Evolutionary conservation across 495 filamentous ascomycete genomes (phyloP).

Genomic region (Chaetomium fimeti): DNA sequence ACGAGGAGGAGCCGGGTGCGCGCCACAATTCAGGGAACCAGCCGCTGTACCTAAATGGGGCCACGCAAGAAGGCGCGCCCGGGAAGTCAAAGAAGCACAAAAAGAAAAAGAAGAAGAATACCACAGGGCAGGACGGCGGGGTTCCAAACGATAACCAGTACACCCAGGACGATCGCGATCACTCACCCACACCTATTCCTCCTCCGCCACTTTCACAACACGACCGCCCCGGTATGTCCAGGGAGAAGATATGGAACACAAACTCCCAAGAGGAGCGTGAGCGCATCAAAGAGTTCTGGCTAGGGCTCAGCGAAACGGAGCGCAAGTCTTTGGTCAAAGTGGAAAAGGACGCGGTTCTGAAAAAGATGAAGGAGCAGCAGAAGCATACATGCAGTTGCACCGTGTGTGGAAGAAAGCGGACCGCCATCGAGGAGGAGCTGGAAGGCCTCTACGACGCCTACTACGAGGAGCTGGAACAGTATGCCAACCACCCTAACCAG

Average conservation of each 20-base stretch:
- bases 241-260: conserved; percentile 96
- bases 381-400: conserved; percentile 99
- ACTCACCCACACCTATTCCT: conserved; percentile 15
- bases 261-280: conserved; percentile 89
- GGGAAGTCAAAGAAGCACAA: conserved; percentile 58
- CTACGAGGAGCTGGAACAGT: conserved; percentile 96
- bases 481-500: conserved; percentile 84
- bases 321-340: conserved; percentile 93
- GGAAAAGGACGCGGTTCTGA: conserved; percentile 95
- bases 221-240: conserved; percentile 52
- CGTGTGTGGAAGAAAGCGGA: conserved; percentile 93
- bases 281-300: conserved; percentile 97
- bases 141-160: conserved; percentile 19
- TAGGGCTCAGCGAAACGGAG: conserved; percentile 92
- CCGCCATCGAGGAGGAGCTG: conserved; percentile 96
- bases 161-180: conserved; percentile 18
- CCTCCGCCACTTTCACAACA: conserved; percentile 25
- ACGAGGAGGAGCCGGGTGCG: conserved; percentile 27
- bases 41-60: conserved; percentile 22
- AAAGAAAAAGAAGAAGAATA: conserved; percentile 58
- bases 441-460: conserved; percentile 99
- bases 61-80: conserved; percentile 14
- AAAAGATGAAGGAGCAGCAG: conserved; percentile 99
- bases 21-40: conserved; percentile 9
- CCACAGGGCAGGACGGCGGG: conserved; percentile 20